Base-by-base conservation (phyloP, 1,139 yeast species). In the Suhomyces maxii region DNA sequence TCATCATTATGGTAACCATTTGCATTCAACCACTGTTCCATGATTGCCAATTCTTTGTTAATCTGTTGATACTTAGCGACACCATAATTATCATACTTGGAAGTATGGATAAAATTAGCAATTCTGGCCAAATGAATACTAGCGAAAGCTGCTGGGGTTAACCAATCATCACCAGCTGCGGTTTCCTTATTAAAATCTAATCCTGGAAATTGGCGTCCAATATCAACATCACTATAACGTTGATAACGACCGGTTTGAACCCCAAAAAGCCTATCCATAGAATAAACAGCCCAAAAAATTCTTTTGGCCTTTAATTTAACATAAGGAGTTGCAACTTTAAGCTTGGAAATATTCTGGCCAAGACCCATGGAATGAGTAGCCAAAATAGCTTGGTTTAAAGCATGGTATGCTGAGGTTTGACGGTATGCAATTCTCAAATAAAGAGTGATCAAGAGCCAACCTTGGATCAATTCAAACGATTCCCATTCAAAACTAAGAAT, bases 401-500 rank as follows among this genome's bases (percentile, higher is more conserved):
- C 80, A 53, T 68, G 69, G 67, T 74, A 77, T 32, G 79, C 66
- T 0, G 85, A 74, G 7, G 80, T 76, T 59, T 83, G 89, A 42
- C 86, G 68, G 54, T 82, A 83, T 34, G 80, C 65, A 3, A 79
- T 64, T 37, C 89, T 65, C 36, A 83, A 62, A 55, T 83, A 84
- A 18, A 82, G 55, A 0, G 83, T 63, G 30, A 80, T 71, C 28
- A 84, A 61, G 11, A 82, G 61, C 86, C 88, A 82, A 36, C 82
- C 73, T 58, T 84, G 89, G 34, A 83, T 75, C 52, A 84, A 69
- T 58, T 84, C 89, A 49, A 80, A 75, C 18, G 84, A 76, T 57
- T 83, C 86, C 87, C 88, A 83, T 59, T 83, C 86, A 59, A 83
- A 82, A 39, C 82, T 70, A 40, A 83, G 64, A 13, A 74, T 71